phyloP scores from a whole-genome alignment of 2,329 filamentous ascomycete species.

The Pezicula radicicola region DNA sequence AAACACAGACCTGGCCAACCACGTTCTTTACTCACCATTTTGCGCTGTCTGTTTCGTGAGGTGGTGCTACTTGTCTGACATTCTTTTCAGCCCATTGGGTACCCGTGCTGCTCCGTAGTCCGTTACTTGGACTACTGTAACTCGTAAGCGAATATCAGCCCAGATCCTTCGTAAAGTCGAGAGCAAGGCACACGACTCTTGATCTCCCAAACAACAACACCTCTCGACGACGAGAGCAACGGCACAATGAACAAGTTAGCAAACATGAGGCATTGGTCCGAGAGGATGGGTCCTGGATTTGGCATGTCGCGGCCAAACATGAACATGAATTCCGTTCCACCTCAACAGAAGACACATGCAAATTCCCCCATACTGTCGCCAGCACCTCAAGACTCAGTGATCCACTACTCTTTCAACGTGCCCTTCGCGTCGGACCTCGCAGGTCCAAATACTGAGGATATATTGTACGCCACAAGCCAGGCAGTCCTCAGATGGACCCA shows the following conservation, averaged over 20 bases:
- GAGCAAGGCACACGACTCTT: conserved; percentile 4
- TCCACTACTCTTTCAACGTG: conserved; percentile 96
- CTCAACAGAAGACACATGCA: conserved; percentile 52
- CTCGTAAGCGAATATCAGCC: neutral
- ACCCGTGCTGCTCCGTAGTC: neutral
- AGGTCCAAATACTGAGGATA: conserved; percentile 90
- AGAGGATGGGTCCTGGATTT: conserved; percentile 67
- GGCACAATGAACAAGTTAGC: conserved; percentile 67
- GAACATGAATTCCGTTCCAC: conserved; percentile 42
- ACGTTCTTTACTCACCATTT: no score
- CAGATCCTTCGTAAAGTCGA: conserved; percentile 6
- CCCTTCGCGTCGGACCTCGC: conserved; percentile 91
- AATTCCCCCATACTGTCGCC: conserved; percentile 61
- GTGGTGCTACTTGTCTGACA: no score
- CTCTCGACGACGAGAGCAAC: neutral
- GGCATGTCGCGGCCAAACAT: conserved; percentile 53
- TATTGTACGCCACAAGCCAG: conserved; percentile 85
- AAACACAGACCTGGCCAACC: no score
- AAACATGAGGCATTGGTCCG: conserved; percentile 71
- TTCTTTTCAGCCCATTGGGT: no score
- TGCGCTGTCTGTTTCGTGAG: no score
- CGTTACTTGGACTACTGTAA: neutral
- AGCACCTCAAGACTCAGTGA: conserved; percentile 69
- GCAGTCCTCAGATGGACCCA: conserved; percentile 93
- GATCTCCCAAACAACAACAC: conserved; percentile 5